These are phyloP conservation scores for Scedosporium dehoogii DNA, from an alignment of 2,329 filamentous ascomycete genomes.

Conservation along the genomic window DNA sequence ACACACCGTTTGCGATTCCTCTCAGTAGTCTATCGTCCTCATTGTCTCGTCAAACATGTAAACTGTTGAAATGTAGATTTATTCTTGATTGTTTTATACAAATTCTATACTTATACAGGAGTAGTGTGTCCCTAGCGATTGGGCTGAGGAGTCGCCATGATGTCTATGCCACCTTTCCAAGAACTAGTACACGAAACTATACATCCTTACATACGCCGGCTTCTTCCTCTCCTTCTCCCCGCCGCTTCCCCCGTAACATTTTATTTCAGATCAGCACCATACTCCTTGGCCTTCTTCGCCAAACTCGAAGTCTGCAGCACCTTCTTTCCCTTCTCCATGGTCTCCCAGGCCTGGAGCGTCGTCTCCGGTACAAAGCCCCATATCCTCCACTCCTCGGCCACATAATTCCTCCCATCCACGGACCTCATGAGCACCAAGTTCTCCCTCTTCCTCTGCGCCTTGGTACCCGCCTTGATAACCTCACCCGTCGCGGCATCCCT, in stretches of 20 bases:
- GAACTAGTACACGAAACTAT: conserved; percentile 3
- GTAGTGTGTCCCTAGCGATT: conserved; percentile 3
- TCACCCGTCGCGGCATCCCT: conserved; percentile 25
- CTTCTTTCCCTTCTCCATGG: conserved; percentile 21
- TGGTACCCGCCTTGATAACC: conserved; percentile 34
- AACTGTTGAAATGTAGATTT: conserved; percentile 3
- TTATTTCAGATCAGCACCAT: conserved; percentile 10
- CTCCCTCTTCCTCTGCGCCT: conserved; percentile 48
- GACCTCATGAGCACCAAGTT: conserved; percentile 51
- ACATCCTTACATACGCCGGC: not conserved
- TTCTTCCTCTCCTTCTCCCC: not conserved
- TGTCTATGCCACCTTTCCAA: conserved; percentile 7
- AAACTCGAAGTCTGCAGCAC: conserved; percentile 13
- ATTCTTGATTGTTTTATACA: conserved; percentile 8
- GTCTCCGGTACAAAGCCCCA: conserved; percentile 54
- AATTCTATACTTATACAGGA: conserved; percentile 8
- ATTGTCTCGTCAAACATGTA: too few relatives aligned
- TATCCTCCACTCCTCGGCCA: conserved; percentile 47
- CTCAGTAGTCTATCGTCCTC: not conserved
- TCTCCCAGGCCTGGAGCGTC: conserved; percentile 29
- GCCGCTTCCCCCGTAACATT: not conserved
- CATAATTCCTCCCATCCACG: conserved; percentile 29
- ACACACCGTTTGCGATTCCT: not conserved
- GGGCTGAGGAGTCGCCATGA: conserved; percentile 8
- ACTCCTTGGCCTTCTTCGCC: conserved; percentile 12